These are phyloP conservation scores for Trichoderma sp. DNA, from an alignment of 2,329 filamentous ascomycete species.

Conservation along the genomic window DNA sequence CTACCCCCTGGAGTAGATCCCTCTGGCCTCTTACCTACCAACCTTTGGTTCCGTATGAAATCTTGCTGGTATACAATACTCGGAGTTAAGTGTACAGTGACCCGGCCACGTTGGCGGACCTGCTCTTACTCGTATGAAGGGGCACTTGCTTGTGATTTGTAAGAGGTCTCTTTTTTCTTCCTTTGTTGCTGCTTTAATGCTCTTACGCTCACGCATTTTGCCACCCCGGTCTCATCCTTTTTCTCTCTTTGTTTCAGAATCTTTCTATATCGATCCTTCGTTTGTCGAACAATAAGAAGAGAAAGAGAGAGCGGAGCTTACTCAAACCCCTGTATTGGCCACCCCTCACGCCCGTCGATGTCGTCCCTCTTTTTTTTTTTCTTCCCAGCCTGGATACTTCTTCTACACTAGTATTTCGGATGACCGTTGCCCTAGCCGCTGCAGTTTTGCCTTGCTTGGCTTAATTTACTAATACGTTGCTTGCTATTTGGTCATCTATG, in stretches of 20 bases:
- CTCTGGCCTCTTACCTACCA: neutral
- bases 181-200: neutral
- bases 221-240: neutral
- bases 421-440: neutral
- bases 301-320: neutral
- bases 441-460: neutral
- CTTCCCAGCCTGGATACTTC: too few species aligned
- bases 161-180: neutral
- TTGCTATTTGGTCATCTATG: neutral
- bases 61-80: neutral
- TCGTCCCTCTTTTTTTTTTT: neutral
- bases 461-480: neutral
- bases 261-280: neutral
- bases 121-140: slow-evolving; percentile 1
- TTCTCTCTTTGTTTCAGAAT: neutral
- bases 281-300: neutral
- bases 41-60: neutral
- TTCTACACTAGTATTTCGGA: neutral
- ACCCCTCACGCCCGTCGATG: neutral
- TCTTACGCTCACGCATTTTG: neutral
- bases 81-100: slow-evolving; percentile 1
- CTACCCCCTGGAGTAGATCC: neutral
- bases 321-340: neutral
- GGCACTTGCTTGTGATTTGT: slow-evolving; percentile 3
- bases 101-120: neutral